These are phyloP conservation scores for Pichia sp. DNA, from an alignment of 1,139 yeast genomes.

Conservation along the genomic window DNA sequence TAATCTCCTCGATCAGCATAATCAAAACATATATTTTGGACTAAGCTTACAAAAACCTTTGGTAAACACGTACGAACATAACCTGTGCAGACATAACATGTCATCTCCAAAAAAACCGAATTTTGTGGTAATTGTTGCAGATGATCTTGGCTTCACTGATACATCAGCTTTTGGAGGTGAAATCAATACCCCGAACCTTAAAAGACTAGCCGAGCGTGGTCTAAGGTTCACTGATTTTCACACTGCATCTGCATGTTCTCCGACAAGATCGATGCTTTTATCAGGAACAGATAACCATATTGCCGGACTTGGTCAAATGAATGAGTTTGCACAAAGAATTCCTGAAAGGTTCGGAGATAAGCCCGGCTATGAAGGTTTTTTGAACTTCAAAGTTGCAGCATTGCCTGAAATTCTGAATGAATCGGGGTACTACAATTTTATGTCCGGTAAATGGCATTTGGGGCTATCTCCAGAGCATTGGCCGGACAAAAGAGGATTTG, in stretches of 20 bases:
- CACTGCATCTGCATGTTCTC: slow-evolving; percentile 63
- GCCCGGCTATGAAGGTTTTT: slow-evolving; percentile 55
- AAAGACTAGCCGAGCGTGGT: slow-evolving; percentile 42
- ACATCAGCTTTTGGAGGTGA: slow-evolving; percentile 56
- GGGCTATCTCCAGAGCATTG: slow-evolving; percentile 46
- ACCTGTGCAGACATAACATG: too few species aligned
- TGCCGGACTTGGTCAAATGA: slow-evolving; percentile 60
- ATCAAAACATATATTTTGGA: too few species aligned
- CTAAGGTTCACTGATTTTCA: slow-evolving; percentile 55
- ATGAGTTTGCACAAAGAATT: slow-evolving; percentile 40
- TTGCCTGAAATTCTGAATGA: slow-evolving; percentile 48
- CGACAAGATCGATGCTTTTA: slow-evolving; percentile 57
- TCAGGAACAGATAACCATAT: slow-evolving; percentile 60
- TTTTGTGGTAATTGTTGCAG: slow-evolving; percentile 55
- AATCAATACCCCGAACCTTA: slow-evolving; percentile 51
- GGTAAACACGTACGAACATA: too few species aligned
- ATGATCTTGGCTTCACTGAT: slow-evolving; percentile 60
- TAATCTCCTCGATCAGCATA: too few species aligned
- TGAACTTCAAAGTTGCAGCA: slow-evolving; percentile 50
- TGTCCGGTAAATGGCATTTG: slow-evolving; percentile 58
- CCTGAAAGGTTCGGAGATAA: slow-evolving; percentile 40
- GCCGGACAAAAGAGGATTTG: slow-evolving; percentile 51
- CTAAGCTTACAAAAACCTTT: too few species aligned
- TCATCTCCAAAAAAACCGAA: slow-evolving; percentile 34
- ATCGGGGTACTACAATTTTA: slow-evolving; percentile 44